Conservation (phyloP, 1,139 yeast species). For the Magnusiomyces fungicola region DNA sequence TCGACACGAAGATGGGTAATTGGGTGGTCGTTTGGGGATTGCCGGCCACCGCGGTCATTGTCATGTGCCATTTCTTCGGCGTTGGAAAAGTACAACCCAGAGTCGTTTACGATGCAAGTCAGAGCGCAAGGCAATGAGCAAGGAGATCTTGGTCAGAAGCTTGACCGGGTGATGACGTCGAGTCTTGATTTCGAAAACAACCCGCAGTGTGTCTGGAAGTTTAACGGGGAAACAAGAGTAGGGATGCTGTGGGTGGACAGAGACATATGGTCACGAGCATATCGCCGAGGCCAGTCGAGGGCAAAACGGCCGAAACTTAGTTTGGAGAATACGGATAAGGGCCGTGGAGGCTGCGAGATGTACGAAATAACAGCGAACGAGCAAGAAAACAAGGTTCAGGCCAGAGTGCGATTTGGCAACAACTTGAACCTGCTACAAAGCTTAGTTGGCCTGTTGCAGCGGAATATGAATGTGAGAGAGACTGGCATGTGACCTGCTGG, state of each 20-base stretch:
- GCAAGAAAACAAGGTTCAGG: too few relatives aligned
- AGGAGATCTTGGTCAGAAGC: background rate
- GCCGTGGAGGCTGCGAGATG: too few relatives aligned
- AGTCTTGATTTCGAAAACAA: conserved; percentile 5
- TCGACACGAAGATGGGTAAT: conserved; percentile 1
- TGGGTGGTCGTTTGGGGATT: background rate
- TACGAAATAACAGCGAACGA: too few relatives aligned
- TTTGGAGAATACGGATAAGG: too few relatives aligned
- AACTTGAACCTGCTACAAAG: too few relatives aligned
- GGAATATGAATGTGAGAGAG: too few relatives aligned
- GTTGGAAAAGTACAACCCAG: background rate
- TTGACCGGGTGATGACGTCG: background rate
- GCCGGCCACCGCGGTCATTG: background rate
- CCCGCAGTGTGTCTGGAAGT: background rate
- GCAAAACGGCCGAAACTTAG: too few relatives aligned
- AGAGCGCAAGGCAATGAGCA: background rate
- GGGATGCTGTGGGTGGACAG: background rate
- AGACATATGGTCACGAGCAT: conserved; percentile 5
- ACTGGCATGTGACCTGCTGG: too few relatives aligned
- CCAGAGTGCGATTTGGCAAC: too few relatives aligned
- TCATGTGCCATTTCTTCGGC: background rate
- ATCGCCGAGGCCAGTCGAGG: too few relatives aligned
- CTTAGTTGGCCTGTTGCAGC: too few relatives aligned
- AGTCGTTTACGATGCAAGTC: background rate
- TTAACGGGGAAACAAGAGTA: background rate